These are phyloP conservation scores for Eucalyptus sp. DNA, from an alignment of 345 rosid species.

Conservation along the genomic window DNA sequence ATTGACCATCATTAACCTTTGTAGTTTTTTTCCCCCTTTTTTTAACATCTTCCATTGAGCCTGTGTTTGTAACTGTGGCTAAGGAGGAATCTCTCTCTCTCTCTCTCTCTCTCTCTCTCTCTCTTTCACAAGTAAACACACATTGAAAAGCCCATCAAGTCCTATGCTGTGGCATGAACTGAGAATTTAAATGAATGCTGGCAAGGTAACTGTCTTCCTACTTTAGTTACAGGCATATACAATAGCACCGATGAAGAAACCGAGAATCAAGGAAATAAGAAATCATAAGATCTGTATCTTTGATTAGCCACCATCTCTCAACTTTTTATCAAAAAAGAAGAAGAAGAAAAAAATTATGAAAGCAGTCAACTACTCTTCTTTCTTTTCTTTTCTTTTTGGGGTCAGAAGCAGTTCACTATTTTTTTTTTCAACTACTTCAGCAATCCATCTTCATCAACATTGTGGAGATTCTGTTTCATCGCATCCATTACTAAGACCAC, in stretches of 20 bases:
- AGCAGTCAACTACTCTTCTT: background rate
- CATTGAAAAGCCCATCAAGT: background rate
- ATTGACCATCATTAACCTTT: background rate
- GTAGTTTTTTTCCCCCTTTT: fast-evolving
- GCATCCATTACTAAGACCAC: background rate
- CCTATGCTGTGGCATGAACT: background rate
- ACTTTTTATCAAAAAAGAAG: background rate
- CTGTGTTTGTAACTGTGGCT: fast-evolving
- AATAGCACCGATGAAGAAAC: background rate
- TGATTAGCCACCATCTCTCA: background rate
- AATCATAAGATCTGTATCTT: background rate
- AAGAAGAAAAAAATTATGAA: background rate
- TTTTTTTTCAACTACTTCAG: too few relatives aligned
- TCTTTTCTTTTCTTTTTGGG: too few relatives aligned
- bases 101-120: too few relatives aligned
- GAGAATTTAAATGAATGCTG: background rate
- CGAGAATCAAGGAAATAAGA: background rate
- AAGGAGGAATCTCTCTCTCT: too few relatives aligned
- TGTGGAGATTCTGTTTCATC: background rate
- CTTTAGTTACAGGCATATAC: background rate
- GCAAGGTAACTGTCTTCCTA: background rate
- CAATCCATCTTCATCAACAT: too few relatives aligned
- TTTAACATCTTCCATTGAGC: background rate
- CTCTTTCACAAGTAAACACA: too few relatives aligned
- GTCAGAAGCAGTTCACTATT: too few relatives aligned